Evolutionary conservation across 768 basidiomycete species (phyloP).

Genomic region (Boletus vermiculosoides): DNA sequence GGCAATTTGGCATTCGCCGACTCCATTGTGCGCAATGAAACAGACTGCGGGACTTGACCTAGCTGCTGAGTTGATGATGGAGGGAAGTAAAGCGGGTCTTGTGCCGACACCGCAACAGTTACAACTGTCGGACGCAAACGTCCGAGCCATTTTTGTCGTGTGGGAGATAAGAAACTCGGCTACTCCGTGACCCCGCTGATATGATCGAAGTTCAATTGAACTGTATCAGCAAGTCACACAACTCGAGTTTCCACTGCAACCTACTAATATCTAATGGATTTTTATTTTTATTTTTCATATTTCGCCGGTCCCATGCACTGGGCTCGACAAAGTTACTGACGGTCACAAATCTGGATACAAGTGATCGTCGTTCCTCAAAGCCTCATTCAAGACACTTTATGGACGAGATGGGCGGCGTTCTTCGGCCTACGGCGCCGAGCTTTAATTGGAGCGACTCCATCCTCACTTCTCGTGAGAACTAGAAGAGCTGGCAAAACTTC

Average conservation of each 20-base stretch:
- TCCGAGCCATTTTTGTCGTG: neutral
- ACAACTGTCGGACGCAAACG: neutral
- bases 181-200: neutral
- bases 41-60: neutral
- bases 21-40: constrained; percentile 8
- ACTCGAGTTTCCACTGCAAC: neutral
- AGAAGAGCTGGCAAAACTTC: neutral
- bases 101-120: neutral
- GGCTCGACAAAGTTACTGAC: neutral
- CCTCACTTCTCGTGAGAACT: neutral
- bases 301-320: neutral
- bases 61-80: neutral
- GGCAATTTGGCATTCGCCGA: constrained; percentile 11
- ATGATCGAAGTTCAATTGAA: neutral
- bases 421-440: neutral
- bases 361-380: neutral
- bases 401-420: neutral
- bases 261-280: neutral
- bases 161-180: neutral
- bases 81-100: neutral
- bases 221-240: neutral
- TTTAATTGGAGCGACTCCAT: neutral
- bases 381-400: neutral
- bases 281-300: too few species aligned
- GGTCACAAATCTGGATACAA: neutral